These are phyloP conservation scores for Hypoxylon subgilvum DNA, from an alignment of 495 filamentous ascomycete species.

Conservation along the genomic window DNA sequence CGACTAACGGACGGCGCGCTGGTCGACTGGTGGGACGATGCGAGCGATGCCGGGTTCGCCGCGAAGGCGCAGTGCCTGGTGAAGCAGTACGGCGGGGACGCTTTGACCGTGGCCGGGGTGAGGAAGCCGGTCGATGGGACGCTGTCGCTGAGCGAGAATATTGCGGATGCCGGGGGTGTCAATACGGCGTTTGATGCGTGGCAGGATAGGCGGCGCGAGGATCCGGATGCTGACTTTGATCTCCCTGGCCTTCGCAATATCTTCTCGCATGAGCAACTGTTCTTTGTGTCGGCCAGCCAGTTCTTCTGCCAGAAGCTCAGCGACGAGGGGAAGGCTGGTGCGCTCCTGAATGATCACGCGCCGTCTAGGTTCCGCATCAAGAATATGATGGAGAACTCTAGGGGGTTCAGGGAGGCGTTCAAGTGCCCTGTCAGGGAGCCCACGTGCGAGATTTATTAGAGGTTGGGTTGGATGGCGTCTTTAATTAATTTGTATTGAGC, in stretches of 20 bases:
- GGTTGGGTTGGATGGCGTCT: not conserved
- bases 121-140: slow-evolving; percentile 66
- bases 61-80: slow-evolving; percentile 68
- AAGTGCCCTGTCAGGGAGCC: slow-evolving; percentile 66
- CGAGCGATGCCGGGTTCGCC: slow-evolving; percentile 60
- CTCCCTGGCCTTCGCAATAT: slow-evolving; percentile 59
- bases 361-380: slow-evolving; percentile 63
- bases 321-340: not conserved
- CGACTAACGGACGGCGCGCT: slow-evolving; percentile 65
- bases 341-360: slow-evolving; percentile 50
- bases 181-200: slow-evolving; percentile 66
- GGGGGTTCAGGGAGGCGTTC: slow-evolving; percentile 69
- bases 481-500: too few species aligned
- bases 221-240: slow-evolving; percentile 50
- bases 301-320: slow-evolving; percentile 58
- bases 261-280: slow-evolving; percentile 69
- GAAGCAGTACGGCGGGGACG: slow-evolving; percentile 66
- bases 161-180: slow-evolving; percentile 70
- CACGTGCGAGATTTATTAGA: slow-evolving; percentile 63
- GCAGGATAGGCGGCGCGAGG: slow-evolving; percentile 57
- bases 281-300: slow-evolving; percentile 66
- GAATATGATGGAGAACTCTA: slow-evolving; percentile 67
- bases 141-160: slow-evolving; percentile 69
- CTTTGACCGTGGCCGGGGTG: slow-evolving; percentile 55
- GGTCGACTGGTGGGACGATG: slow-evolving; percentile 68